Percentiles rank a stretch among this genome's conserved stretches.
phyloP scores from a whole-genome alignment of 371 early-diverging fungal species.

The Lichtheimia hyalospora region DNA sequence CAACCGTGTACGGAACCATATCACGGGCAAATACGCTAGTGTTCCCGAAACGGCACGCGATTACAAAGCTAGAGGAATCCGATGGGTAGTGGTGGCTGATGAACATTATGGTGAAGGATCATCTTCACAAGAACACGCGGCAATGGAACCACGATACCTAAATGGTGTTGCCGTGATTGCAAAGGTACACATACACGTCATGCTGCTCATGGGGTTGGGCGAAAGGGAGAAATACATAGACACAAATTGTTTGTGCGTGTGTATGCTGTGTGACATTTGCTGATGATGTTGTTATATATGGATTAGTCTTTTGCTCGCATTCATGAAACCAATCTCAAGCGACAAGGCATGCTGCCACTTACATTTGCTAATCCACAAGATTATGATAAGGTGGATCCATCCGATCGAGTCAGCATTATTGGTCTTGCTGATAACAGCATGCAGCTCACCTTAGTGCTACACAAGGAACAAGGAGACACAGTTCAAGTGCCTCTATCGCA shows the following conservation, averaged over 20 bases:
- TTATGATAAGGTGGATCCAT: conserved; percentile 78
- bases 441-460: conserved; percentile 70
- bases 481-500: conserved; percentile 87
- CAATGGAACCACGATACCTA: conserved; percentile 87
- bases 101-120: conserved; percentile 96
- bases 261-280: too few species aligned
- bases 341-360: conserved; percentile 95
- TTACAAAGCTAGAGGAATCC: conserved; percentile 74
- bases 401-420: conserved; percentile 70
- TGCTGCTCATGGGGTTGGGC: too few species aligned
- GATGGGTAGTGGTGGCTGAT: conserved; percentile 94
- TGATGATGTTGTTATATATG: too few species aligned
- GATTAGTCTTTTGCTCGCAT: conserved; percentile 91
- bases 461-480: conserved; percentile 69
- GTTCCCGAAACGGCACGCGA: conserved; percentile 88
- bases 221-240: too few species aligned
- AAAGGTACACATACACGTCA: conserved; percentile 33
- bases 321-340: conserved; percentile 98
- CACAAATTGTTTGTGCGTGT: too few species aligned
- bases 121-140: conserved; percentile 94
- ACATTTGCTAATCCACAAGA: conserved; percentile 89
- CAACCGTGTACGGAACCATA: conserved; percentile 72
- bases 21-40: conserved; percentile 71
- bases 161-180: conserved; percentile 84
- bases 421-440: conserved; percentile 74